Evolutionary conservation across 2,329 filamentous ascomycete genomes (phyloP), one percentile per base, ranked within the genome.

Genomic region (Pseudopyrenochaeta lycopersici): DNA sequence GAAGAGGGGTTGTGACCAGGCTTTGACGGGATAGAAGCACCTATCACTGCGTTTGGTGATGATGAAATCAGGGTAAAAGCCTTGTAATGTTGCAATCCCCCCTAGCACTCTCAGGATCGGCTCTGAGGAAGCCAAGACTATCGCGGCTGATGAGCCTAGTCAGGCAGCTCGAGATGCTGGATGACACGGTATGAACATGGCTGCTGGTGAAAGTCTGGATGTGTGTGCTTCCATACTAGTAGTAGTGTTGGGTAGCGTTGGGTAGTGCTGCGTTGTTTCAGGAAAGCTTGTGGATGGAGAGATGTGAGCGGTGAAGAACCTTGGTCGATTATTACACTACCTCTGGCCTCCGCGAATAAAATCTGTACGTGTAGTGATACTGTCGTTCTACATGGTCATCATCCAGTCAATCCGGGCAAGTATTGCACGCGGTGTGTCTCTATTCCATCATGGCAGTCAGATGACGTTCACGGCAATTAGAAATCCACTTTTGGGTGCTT

Each of bases 131-230:
- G 39, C 58, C 54, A 43, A 58, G 53, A 35, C 30, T 27, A 30
- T 40, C 20, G 44, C 65, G 65, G 68, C 46, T 64, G 56, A 64
- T 60, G 60, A 57, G 40, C 68, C 68, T 42, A 66, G 62, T 63
- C 57, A 59, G 64, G 65, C 63, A 73, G 59, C 56, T 66, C 42
- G 49, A 43, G 44, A 56, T 39, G 48, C 41, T 58, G 43, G 51
- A 36, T 27, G 46, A 21, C 23, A 45, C 23, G 55, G 56, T 56
- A 61, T 71, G 68, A 52, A 54, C 55, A 58, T 58, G 54, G 45
- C 66, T 53, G 54, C 62, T 70, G 65, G 70, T 62, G 54, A 23
- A 21, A 38, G 47, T 54, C 47, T 43, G 56, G 54, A 57, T 48
- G 58, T 40, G 45, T 40, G 27, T 40, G 32, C 44, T 46, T 48